These are phyloP conservation scores for Syzygium aqueum DNA, from an alignment of 345 rosid species.

Conservation along the genomic window DNA sequence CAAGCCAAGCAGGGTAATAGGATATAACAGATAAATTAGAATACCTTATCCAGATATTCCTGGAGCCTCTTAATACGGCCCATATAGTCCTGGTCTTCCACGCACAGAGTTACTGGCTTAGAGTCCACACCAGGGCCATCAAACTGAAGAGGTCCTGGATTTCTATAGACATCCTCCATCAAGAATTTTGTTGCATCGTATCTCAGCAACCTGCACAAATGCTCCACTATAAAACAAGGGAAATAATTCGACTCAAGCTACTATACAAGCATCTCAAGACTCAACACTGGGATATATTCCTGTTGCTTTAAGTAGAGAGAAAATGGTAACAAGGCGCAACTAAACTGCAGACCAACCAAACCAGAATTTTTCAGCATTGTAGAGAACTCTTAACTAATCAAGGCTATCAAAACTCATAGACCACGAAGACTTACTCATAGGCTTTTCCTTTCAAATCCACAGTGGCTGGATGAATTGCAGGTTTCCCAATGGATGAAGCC, in stretches of 20 bases:
- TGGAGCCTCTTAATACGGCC: constrained; percentile 93
- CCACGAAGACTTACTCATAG: constrained; percentile 63
- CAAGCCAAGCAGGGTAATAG: not conserved
- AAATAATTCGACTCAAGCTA: not conserved
- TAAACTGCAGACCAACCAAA: not conserved
- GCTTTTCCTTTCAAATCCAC: constrained; percentile 96
- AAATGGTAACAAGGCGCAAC: not conserved
- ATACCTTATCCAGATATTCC: constrained; percentile 83
- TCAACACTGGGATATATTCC: not conserved
- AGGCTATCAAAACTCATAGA: not conserved
- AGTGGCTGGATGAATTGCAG: constrained; percentile 92
- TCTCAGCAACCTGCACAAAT: constrained; percentile 59
- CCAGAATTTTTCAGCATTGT: not conserved
- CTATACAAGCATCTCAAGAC: not conserved
- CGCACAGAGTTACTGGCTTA: constrained; percentile 69
- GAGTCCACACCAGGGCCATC: constrained; percentile 98
- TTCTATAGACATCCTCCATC: constrained; percentile 88
- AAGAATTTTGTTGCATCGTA: constrained; percentile 66
- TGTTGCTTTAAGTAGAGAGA: not conserved
- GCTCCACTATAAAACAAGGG: not conserved
- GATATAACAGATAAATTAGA: not conserved
- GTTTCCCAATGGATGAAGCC: constrained; percentile 70
- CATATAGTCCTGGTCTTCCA: constrained; percentile 99
- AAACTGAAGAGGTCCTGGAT: constrained; percentile 94
- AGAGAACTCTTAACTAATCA: not conserved